phyloP scores from a whole-genome alignment of 805 yeast genomes.

The Suhomyces canberraensis region DNA sequence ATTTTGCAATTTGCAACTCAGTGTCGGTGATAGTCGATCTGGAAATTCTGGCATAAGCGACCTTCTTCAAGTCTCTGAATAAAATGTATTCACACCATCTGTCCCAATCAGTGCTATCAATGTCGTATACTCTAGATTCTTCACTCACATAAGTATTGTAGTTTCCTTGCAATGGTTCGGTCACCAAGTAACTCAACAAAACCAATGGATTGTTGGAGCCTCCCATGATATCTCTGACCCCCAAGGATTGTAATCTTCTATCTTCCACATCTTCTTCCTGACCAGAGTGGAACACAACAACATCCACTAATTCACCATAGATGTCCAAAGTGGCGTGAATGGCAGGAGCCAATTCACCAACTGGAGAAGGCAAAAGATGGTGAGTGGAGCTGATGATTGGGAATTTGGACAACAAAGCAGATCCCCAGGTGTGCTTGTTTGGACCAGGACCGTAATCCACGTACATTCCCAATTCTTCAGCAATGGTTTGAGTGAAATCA shows the following conservation, averaged over 20 bases:
- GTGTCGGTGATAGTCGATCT: constrained; percentile 95
- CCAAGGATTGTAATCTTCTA: constrained; percentile 79
- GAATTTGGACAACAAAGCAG: constrained; percentile 86
- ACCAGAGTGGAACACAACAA: constrained; percentile 96
- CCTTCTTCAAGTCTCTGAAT: constrained; percentile 79
- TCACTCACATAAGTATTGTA: constrained; percentile 89
- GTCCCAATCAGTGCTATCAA: constrained; percentile 91
- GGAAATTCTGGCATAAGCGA: constrained; percentile 91
- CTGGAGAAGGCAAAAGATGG: constrained; percentile 92
- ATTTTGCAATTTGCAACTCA: constrained; percentile 93
- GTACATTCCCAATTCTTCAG: constrained; percentile 91
- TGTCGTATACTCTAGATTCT: constrained; percentile 83
- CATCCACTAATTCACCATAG: constrained; percentile 82
- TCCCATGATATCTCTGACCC: constrained; percentile 77
- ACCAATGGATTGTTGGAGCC: constrained; percentile 78
- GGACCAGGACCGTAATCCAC: constrained; percentile 98
- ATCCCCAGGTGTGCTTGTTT: constrained; percentile 97
- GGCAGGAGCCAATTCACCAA: constrained; percentile 97
- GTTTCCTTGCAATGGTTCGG: constrained; percentile 83
- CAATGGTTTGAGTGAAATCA: constrained; percentile 85
- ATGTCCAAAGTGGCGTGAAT: constrained; percentile 93
- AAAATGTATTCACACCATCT: constrained; percentile 98
- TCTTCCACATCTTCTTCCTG: constrained; percentile 98
- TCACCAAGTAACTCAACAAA: constrained; percentile 84
- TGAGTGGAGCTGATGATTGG: constrained; percentile 90